Evolutionary conservation across 2,329 filamentous ascomycete species (phyloP), one percentile per base, ranked within the genome.

Genomic region (Grosmannia penicillata): DNA sequence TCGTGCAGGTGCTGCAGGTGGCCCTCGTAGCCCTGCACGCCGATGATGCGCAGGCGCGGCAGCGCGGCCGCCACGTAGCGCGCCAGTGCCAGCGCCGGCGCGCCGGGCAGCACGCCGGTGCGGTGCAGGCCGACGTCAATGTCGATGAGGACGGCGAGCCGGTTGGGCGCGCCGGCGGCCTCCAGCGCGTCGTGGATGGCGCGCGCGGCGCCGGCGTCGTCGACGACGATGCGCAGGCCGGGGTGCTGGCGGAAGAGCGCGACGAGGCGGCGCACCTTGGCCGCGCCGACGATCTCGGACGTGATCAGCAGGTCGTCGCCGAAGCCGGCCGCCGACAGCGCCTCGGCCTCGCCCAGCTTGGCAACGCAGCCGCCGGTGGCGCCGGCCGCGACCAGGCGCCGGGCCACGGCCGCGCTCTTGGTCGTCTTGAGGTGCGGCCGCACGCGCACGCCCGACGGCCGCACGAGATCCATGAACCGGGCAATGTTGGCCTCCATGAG

Each of bases 371-470:
- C 63, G 18, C 66, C 66, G 47, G 57, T 67, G 37, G 63, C 63
- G 19, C 66, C 66, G 1, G 64, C 65, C 1, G 52, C 52, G 29
- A 52, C 56, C 36, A 70, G 57, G 33, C 56, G 62, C 11, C 49
- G 45, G 4, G 66, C 66, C 1, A 70, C 53, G 15, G 57, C 49
- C 18, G 58, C 59, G 29, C 61, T 64, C 47, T 70, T 70, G 36
- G 63, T 68, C 5, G 66, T 70, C 46, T 70, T 70, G n/a, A 66
- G 56, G 39, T 70, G 66, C 0, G 66, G 66, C 3, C 66, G 60
- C 43, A 69, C 62, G 38, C 53, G 50, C 18, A 61, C 46, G 0
- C 63, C 63, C 0, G 62, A 63, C 7, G 66, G 63, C 0, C 65
- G 53, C 0, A 71, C 60, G 8, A 51, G 54, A 11, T 49, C 47